Evolutionary conservation across 2,329 filamentous ascomycete genomes (phyloP), one percentile per base, ranked within the genome.

Genomic region (Ceratocystis papillata): DNA sequence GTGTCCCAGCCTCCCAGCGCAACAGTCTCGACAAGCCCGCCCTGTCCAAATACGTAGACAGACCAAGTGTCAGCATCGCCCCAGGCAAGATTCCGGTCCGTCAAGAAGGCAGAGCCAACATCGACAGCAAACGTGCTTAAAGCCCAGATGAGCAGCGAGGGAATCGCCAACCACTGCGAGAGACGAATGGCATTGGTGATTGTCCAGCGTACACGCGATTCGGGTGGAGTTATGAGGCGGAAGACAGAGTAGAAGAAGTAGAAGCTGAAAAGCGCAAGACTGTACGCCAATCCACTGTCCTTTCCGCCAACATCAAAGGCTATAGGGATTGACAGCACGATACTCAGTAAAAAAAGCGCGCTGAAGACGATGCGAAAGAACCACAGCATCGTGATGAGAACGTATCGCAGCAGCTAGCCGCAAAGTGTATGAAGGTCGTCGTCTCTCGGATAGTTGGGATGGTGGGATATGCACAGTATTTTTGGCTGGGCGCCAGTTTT

Each of bases 231-330:
- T 15, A 86, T 81, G 68, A 96, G 81, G 73, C 88, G 89, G 70
- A 94, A 79, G 69, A 84, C 79, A 66, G 91, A 96, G 77, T 94
- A 91, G 75, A 90, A 77, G 75, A 96, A 87, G 79, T 97, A 97
- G 80, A 95, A 97, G 72, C 83, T 81, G 71, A 93, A 92, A 65
- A 97, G 84, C 61, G 89, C 85, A 65, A 97, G 83, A 74, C 91
- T 96, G 79, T 95, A 97, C 69, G 91, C 93, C 73, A 99, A 82
- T 68, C 94, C 94, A 73, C 91, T 96, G 72, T 94, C 92, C 73
- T 90, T 87, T 69, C 94, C 94, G 74, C 94, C 94, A 73, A 97
- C 93, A 83, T 99, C 94, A 79, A 97, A 97, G 73, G 93, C 90
- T 74, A 99, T 87, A 69, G 94, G 94, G 74, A 99, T 94, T 69